phyloP scores from a whole-genome alignment of 2,329 filamentous ascomycete species.

The Neofusicoccum cordaticola region DNA sequence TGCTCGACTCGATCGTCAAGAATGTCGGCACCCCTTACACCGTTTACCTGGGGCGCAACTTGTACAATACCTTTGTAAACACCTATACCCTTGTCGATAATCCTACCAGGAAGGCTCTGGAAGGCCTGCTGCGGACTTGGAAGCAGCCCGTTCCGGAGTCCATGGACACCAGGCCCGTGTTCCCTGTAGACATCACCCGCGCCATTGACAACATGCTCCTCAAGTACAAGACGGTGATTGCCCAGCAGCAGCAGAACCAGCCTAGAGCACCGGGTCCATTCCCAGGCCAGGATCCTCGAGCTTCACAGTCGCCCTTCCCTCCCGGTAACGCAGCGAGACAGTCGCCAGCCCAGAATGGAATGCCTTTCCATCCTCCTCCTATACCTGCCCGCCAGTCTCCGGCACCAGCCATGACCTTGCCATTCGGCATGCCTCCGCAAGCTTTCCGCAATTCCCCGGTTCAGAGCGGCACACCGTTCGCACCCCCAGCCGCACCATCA shows the following conservation, averaged over 20 bases:
- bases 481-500: conserved; percentile 43
- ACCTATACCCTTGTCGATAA: conserved; percentile 87
- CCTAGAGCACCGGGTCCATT: conserved; percentile 24
- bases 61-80: conserved; percentile 95
- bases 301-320: conserved; percentile 3
- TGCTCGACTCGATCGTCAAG: conserved; percentile 97
- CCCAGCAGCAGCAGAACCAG: conserved; percentile 59
- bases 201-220: conserved; percentile 93
- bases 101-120: conserved; percentile 82
- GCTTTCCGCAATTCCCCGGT: conserved; percentile 18
- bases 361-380: conserved; percentile 24
- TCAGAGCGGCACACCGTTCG: conserved; percentile 22
- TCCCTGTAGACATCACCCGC: conserved; percentile 78
- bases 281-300: conserved; percentile 9
- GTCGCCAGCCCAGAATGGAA: conserved; percentile 28
- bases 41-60: conserved; percentile 84
- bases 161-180: conserved; percentile 87
- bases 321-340: conserved; percentile 14
- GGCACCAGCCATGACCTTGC: conserved; percentile 28
- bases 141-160: conserved; percentile 95
- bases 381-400: conserved; percentile 30
- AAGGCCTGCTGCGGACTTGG: conserved; percentile 97
- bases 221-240: conserved; percentile 66
- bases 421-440: conserved; percentile 12
- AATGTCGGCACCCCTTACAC: conserved; percentile 98